phyloP scores from a whole-genome alignment of 305 asterid species.

The Fraxinus paxiana region DNA sequence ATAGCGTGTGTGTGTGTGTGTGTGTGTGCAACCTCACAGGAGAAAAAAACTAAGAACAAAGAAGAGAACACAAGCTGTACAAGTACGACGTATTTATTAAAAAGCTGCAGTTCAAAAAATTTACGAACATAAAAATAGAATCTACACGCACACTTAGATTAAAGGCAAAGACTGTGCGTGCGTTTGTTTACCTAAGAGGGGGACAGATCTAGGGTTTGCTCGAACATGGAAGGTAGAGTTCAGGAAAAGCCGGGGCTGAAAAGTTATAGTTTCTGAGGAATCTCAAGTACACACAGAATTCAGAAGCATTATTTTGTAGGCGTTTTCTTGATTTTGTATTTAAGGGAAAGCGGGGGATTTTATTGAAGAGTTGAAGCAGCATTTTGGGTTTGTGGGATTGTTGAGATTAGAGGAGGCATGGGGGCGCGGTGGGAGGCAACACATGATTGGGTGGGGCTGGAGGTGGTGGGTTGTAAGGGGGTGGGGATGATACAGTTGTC shows the following conservation, averaged over 20 bases:
- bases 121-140: slow-evolving; percentile 18
- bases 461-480: slow-evolving; percentile 29
- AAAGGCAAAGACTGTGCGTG: slow-evolving; percentile 28
- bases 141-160: slow-evolving; percentile 21
- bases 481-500: slow-evolving; percentile 38
- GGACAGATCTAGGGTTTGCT: slow-evolving; percentile 95
- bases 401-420: slow-evolving; percentile 63
- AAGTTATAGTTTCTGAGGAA: not conserved
- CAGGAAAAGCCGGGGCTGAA: not conserved
- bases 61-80: not conserved
- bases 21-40: not conserved
- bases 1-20: slow-evolving; percentile 11
- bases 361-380: not conserved
- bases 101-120: slow-evolving; percentile 28
- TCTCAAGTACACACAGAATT: not conserved
- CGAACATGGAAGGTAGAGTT: slow-evolving; percentile 45
- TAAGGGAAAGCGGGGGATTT: slow-evolving; percentile 5
- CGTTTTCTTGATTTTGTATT: not conserved
- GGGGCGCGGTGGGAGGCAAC: slow-evolving; percentile 52
- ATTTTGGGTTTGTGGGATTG: slow-evolving; percentile 30
- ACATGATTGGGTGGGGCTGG: slow-evolving; percentile 46
- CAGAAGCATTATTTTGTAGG: not conserved
- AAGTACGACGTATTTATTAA: slow-evolving; percentile 22
- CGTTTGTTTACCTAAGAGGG: slow-evolving; percentile 51
- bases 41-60: not conserved